These are phyloP conservation scores for Maudiozyma turicensis DNA, from an alignment of 805 yeast genomes.

Conservation along the genomic window DNA sequence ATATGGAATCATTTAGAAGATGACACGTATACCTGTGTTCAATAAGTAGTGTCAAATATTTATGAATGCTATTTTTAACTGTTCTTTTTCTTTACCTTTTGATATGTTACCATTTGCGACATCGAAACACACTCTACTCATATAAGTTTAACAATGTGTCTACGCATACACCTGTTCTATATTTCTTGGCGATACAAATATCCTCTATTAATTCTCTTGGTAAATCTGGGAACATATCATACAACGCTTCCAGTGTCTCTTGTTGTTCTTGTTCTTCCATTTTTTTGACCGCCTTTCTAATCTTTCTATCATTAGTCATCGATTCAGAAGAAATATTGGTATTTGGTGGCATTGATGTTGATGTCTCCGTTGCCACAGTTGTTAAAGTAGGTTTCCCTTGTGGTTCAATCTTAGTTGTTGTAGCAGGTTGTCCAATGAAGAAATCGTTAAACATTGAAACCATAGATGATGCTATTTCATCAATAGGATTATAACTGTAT, in stretches of 20 bases:
- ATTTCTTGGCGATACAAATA: slow-evolving; percentile 54
- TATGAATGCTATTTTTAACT: too few species aligned
- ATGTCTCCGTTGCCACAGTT: not conserved
- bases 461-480: slow-evolving; percentile 20
- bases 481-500: slow-evolving; percentile 17
- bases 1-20: too few species aligned
- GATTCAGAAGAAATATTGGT: slow-evolving; percentile 7
- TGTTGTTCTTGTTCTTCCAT: slow-evolving; percentile 36
- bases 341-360: not conserved
- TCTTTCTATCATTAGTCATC: slow-evolving; percentile 4
- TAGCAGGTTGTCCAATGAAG: slow-evolving; percentile 6
- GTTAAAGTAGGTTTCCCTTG: not conserved
- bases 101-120: not conserved
- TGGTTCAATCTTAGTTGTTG: not conserved
- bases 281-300: slow-evolving; percentile 27
- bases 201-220: slow-evolving; percentile 64
- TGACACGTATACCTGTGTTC: too few species aligned
- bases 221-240: slow-evolving; percentile 65
- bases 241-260: slow-evolving; percentile 40
- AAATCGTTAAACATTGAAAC: slow-evolving; percentile 18
- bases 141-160: slow-evolving; percentile 35
- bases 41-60: too few species aligned
- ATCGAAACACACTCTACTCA: slow-evolving; percentile 5
- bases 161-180: slow-evolving; percentile 62
- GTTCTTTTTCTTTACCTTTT: too few species aligned